A percentile compares a stretch with the other conserved stretches of the same genome.
Evolutionary conservation across 495 filamentous ascomycete species (phyloP).

Genomic region (Penicillium subrubescens): DNA sequence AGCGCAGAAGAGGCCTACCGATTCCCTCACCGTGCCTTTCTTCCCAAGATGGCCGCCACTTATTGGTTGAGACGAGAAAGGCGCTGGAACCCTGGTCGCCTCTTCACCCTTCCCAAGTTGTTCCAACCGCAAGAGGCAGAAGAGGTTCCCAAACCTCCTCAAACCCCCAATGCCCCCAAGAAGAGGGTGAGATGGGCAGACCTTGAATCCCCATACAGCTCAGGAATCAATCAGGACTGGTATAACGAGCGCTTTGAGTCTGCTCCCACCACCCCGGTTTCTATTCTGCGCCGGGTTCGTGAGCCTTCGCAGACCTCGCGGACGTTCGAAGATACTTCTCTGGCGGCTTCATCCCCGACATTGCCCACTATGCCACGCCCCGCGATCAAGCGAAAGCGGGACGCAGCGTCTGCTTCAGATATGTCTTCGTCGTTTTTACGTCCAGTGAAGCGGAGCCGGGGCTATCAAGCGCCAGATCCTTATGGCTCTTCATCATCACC

Average conservation of each 20-base stretch:
- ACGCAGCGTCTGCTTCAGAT: background rate
- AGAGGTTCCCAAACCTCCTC: background rate
- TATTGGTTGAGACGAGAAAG: background rate
- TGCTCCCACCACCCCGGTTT: background rate
- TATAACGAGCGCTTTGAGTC: background rate
- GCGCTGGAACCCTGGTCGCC: background rate
- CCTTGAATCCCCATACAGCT: background rate
- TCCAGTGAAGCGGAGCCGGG: background rate
- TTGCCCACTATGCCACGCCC: background rate
- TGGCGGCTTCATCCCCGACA: background rate
- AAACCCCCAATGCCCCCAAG: background rate
- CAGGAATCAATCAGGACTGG: background rate
- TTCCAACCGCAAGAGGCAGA: background rate
- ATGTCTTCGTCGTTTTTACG: background rate
- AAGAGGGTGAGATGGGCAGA: background rate
- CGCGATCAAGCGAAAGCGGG: background rate
- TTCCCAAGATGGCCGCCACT: background rate
- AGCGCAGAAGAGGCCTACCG: too few relatives aligned
- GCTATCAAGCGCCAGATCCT: background rate
- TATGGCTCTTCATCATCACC: background rate
- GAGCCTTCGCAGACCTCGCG: background rate
- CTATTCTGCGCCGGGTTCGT: background rate
- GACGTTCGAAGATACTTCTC: background rate
- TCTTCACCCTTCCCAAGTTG: background rate
- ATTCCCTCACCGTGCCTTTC: background rate